Evolutionary conservation across 2,329 filamentous ascomycete genomes (phyloP), one percentile per base, ranked within the genome.

Genomic region (Colletotrichum sp.): DNA sequence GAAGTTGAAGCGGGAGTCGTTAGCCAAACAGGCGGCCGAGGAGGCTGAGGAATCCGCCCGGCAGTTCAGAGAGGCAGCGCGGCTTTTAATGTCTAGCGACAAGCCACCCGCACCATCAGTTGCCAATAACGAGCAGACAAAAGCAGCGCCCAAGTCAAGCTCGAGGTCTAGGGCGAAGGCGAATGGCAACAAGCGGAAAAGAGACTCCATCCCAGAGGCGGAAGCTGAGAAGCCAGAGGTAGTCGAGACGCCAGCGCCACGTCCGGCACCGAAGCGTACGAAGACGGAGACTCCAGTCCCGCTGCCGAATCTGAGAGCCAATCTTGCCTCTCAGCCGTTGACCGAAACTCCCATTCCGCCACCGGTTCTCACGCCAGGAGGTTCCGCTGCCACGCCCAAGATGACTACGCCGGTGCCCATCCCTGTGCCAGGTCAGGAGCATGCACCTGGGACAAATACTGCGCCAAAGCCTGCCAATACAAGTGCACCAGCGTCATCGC

Each of bases 1-100:
- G 84, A 94, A 94, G 81, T 85, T 93, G 13, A 95, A 95, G 84
- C 88, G 91, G 70, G 92, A 94, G 82, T 90, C 91, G 8, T 84
- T 92, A 78, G 91, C 90, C 15, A 91, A 91, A 78, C 86, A 89
- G 78, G 91, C 91, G 3, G 91, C 90, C 2, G 90, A 93, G 77
- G 91, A 93, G 80, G 91, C 91, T 18, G 89, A 91, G 80, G 88
- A 90, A 78, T 90, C 89, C 10, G 88, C 88, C 18, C 85, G 88
- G 18, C 90, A 89, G 80, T 88, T 91, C 85, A 84, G 84, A 10
- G 86, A 88, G 78, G 83, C 86, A 71, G 88, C 88, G 30, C 85
- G 87, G 68, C 82, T 85, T 30, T 84, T 89, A 77, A 85, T 89
- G 73, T 85, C 84, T 32, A 70, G 81, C 80, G 61, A 78, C 18